phyloP scores from a whole-genome alignment of 2,329 filamentous ascomycete genomes.

The Cladosporium phlei region DNA sequence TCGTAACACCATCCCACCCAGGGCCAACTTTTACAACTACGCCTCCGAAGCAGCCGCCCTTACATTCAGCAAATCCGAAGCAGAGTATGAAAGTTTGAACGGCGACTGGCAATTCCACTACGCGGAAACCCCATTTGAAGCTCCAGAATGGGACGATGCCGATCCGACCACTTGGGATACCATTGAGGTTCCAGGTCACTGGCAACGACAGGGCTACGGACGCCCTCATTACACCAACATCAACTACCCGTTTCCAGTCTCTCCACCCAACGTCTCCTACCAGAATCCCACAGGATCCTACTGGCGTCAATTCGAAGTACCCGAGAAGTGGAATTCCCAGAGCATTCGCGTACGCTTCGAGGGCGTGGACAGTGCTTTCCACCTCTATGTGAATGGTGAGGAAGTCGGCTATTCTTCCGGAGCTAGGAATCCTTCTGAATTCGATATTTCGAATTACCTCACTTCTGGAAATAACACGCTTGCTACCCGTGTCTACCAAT shows the following conservation, averaged over 20 bases:
- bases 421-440: constrained; percentile 63
- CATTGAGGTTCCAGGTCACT: constrained; percentile 61
- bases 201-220: constrained; percentile 66
- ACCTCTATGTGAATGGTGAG: constrained; percentile 61
- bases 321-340: constrained; percentile 41
- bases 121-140: constrained; percentile 2
- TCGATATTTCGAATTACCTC: constrained; percentile 56
- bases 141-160: constrained; percentile 4
- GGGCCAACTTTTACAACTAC: constrained; percentile 14
- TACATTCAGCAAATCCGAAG: constrained; percentile 6
- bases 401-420: constrained; percentile 64
- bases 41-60: constrained; percentile 9
- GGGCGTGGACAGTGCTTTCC: constrained; percentile 65
- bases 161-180: constrained; percentile 39
- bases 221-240: constrained; percentile 66
- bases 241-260: constrained; percentile 60
- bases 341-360: constrained; percentile 63
- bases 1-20: constrained; percentile 5
- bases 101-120: constrained; percentile 11
- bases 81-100: constrained; percentile 4
- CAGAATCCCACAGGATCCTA: constrained; percentile 63
- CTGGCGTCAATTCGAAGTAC: constrained; percentile 50
- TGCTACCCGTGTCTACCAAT: constrained; percentile 62
- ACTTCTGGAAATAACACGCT: constrained; percentile 49
- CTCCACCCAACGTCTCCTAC: constrained; percentile 56